Evolutionary conservation across 2,329 filamentous ascomycete genomes (phyloP).

Genomic region (Colletotrichum sp.): DNA sequence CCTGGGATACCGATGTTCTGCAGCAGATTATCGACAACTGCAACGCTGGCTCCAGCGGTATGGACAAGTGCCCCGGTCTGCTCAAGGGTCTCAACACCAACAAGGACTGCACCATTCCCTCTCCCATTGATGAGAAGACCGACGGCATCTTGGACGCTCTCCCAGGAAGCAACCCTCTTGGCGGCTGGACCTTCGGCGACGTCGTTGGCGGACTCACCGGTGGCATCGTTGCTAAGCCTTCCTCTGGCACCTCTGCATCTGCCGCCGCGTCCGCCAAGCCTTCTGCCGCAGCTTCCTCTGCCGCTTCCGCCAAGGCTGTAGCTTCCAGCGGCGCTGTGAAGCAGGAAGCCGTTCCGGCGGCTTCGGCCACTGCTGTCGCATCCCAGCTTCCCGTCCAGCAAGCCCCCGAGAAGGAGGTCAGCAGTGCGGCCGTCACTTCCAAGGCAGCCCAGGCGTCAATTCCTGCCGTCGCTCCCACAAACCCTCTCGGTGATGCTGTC

Average conservation of each 20-base stretch:
- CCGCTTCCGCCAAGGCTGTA: not conserved
- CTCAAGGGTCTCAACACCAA: slow-evolving; percentile 55
- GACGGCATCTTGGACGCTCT: slow-evolving; percentile 49
- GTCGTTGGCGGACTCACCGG: not conserved
- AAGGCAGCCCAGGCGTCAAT: not conserved
- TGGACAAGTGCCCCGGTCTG: slow-evolving; percentile 67
- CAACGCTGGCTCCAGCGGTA: slow-evolving; percentile 61
- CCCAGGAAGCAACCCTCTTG: slow-evolving; percentile 61
- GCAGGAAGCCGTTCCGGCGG: not conserved
- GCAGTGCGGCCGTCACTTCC: not conserved
- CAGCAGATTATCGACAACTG: slow-evolving; percentile 73
- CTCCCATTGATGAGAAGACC: slow-evolving; percentile 51
- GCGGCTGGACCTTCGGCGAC: slow-evolving; percentile 48
- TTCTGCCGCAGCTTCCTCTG: not conserved
- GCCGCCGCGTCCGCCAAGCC: not conserved
- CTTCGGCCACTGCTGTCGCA: not conserved
- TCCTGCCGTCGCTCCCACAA: slow-evolving; percentile 17
- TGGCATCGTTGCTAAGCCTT: slow-evolving; percentile 4
- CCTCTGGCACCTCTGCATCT: not conserved
- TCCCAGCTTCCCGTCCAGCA: slow-evolving; percentile 12
- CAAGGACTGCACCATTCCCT: slow-evolving; percentile 54
- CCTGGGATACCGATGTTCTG: slow-evolving; percentile 70
- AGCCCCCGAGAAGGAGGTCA: not conserved
- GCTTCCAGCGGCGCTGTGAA: not conserved
- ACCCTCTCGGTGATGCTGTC: not conserved